Evolutionary conservation across 495 filamentous ascomycete species (phyloP).

Genomic region (Aspergillus nidulans): DNA sequence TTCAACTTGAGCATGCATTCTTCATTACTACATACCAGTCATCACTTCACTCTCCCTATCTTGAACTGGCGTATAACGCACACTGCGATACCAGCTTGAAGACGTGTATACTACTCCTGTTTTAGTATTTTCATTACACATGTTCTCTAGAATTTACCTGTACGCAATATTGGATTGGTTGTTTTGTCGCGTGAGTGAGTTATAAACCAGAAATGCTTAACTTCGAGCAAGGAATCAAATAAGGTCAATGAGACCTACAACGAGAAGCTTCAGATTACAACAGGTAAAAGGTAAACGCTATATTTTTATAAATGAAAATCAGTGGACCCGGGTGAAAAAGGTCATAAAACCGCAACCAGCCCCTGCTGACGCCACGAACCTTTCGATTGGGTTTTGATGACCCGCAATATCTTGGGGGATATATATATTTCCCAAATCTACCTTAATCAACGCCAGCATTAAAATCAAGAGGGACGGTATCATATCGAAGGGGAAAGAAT

Average conservation of each 20-base stretch:
- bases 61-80: conserved; percentile 12
- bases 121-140: conserved; percentile 14
- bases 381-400: background rate
- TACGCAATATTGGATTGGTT: background rate
- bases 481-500: background rate
- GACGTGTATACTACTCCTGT: conserved; percentile 22
- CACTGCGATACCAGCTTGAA: conserved; percentile 1
- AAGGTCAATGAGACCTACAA: no score
- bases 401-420: background rate
- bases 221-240: no score
- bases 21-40: background rate
- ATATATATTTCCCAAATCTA: conserved; percentile 7
- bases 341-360: background rate
- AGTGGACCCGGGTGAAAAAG: no score
- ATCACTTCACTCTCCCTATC: background rate
- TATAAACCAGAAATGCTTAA: no score
- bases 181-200: no score
- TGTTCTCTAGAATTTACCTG: no score
- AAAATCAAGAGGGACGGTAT: background rate
- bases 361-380: background rate
- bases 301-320: no score
- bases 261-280: no score
- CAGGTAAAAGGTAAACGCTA: no score
- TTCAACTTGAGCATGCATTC: background rate
- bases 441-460: background rate